Conservation (phyloP, 805 yeast species). For the Candida fluviatilis region DNA sequence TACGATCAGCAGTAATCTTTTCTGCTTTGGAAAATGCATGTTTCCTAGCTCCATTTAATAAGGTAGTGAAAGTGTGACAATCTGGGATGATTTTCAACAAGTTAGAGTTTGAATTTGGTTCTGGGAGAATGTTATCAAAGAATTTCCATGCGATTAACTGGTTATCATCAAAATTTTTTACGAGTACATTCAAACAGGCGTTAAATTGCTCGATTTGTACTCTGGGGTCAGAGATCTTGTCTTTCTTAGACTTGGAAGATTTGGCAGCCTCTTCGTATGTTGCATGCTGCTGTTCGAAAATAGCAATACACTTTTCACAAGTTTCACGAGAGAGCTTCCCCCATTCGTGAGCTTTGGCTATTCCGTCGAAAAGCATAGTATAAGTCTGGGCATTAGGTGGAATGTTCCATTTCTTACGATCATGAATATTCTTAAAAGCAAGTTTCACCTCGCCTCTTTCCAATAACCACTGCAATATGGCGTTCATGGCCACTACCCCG, state of each 20-base stretch:
- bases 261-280: slow-evolving; percentile 6
- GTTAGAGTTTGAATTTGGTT: slow-evolving; percentile 8
- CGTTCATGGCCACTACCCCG: slow-evolving; percentile 62
- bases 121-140: slow-evolving; percentile 24
- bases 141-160: slow-evolving; percentile 36
- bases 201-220: slow-evolving; percentile 28
- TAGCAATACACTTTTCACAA: slow-evolving; percentile 16
- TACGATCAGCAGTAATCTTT: slow-evolving; percentile 10
- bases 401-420: slow-evolving; percentile 61
- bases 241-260: not conserved
- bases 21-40: slow-evolving; percentile 14
- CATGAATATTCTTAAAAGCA: slow-evolving; percentile 48
- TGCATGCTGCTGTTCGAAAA: slow-evolving; percentile 15
- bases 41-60: slow-evolving; percentile 31
- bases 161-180: slow-evolving; percentile 28
- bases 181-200: slow-evolving; percentile 30
- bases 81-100: slow-evolving; percentile 21
- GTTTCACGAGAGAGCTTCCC: slow-evolving; percentile 21
- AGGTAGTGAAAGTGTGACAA: slow-evolving; percentile 35
- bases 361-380: slow-evolving; percentile 32
- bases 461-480: slow-evolving; percentile 50
- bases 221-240: not conserved
- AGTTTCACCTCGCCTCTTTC: slow-evolving; percentile 38
- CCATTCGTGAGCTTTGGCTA: slow-evolving; percentile 29
- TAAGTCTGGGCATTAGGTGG: slow-evolving; percentile 45